phyloP scores from a whole-genome alignment of 176 grass and related monocot genomes.

The Neostapfia colusana region DNA sequence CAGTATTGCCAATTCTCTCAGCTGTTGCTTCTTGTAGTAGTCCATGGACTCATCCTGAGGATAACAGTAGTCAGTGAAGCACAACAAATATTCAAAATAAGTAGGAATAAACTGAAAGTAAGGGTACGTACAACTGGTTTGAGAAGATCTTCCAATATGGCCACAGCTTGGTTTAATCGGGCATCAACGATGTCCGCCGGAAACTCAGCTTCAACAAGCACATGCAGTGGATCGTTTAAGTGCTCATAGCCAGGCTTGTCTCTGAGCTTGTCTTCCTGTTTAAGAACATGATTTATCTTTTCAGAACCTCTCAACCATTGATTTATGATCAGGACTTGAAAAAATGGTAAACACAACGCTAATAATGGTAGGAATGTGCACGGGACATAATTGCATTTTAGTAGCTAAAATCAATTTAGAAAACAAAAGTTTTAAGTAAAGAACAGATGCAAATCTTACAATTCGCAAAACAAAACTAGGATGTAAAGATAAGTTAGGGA shows the following conservation, averaged over 20 bases:
- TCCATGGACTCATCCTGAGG: constrained; percentile 88
- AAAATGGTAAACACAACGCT: background rate
- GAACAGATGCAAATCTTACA: background rate
- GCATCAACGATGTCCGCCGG: constrained; percentile 64
- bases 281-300: constrained; percentile 22
- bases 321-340: background rate
- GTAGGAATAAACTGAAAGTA: background rate
- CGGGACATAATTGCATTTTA: background rate
- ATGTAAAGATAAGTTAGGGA: constrained; percentile 20
- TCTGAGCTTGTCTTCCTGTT: constrained; percentile 89
- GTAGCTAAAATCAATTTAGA: background rate
- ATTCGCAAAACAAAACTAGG: background rate
- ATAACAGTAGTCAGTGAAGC: constrained; percentile 3
- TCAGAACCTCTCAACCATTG: constrained; percentile 9
- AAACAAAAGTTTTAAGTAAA: constrained; percentile 18
- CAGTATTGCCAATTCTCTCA: constrained; percentile 86
- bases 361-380: background rate
- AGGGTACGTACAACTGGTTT: constrained; percentile 73
- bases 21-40: constrained; percentile 93
- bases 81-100: constrained; percentile 13
- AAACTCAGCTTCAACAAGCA: constrained; percentile 87
- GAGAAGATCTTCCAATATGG: constrained; percentile 83
- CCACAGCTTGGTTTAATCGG: constrained; percentile 76
- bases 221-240: constrained; percentile 91
- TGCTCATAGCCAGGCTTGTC: constrained; percentile 95